Conservation (phyloP, 1,284 basidiomycete species). For the Boletus smithii region DNA sequence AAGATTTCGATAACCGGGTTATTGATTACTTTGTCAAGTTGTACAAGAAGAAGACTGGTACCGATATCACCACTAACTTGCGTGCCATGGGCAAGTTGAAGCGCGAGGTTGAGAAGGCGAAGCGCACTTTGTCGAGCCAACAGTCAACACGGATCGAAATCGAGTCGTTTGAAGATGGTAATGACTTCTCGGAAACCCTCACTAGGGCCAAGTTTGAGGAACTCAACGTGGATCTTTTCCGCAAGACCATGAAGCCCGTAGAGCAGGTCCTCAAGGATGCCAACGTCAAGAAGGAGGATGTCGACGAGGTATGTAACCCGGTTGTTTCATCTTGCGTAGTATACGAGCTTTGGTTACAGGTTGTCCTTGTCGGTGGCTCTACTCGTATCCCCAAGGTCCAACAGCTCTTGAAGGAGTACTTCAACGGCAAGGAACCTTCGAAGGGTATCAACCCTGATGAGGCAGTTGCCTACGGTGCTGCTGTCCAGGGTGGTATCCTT, state of each 20-base stretch:
- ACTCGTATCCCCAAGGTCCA: slow-evolving; percentile 99
- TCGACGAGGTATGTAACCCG: slow-evolving; percentile 71
- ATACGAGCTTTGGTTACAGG: slow-evolving; percentile 35
- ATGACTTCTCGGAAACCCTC: slow-evolving; percentile 95
- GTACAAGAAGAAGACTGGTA: slow-evolving; percentile 95
- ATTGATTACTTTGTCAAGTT: slow-evolving; percentile 90
- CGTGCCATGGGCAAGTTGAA: slow-evolving; percentile 95
- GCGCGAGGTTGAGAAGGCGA: slow-evolving; percentile 98
- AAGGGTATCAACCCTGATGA: slow-evolving; percentile 96
- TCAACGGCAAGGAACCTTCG: slow-evolving; percentile 84
- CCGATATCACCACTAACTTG: slow-evolving; percentile 84
- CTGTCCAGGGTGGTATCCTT: slow-evolving; percentile 96
- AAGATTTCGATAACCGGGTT: slow-evolving; percentile 97
- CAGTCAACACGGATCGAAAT: slow-evolving; percentile 87
- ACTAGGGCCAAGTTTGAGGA: slow-evolving; percentile 99
- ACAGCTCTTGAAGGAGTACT: slow-evolving; percentile 93
- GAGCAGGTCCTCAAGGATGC: slow-evolving; percentile 99
- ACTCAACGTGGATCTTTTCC: slow-evolving; percentile 97
- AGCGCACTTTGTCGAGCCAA: slow-evolving; percentile 92
- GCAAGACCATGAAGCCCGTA: slow-evolving; percentile 99
- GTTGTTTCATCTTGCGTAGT: no score
- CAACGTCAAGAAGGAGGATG: slow-evolving; percentile 94
- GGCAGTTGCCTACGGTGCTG: slow-evolving; percentile 94
- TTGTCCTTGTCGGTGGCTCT: slow-evolving; percentile 93
- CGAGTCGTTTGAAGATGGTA: slow-evolving; percentile 91